Percentiles rank a stretch among this genome's conserved stretches.
phyloP scores from a whole-genome alignment of 495 filamentous ascomycete species.

The Filosporella fistucella region DNA sequence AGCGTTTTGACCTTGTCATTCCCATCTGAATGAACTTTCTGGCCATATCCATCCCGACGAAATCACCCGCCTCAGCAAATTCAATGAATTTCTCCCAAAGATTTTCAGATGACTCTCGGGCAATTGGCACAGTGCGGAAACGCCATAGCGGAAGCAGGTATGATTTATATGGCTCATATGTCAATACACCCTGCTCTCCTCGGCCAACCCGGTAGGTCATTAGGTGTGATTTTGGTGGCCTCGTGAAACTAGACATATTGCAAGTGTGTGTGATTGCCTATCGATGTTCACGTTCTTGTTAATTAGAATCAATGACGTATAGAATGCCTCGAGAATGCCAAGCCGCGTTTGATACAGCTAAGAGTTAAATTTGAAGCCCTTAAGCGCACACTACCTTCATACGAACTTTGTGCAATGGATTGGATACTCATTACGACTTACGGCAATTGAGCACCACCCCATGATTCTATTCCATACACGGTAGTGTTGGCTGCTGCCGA shows the following conservation, averaged over 20 bases:
- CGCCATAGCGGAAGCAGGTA: conserved; percentile 43
- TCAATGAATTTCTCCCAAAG: conserved; percentile 36
- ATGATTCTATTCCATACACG: too few relatives aligned
- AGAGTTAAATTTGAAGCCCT: too few relatives aligned
- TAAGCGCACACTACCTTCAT: too few relatives aligned
- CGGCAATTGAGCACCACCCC: too few relatives aligned
- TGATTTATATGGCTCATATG: conserved; percentile 50
- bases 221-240: conserved; percentile 10
- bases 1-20: conserved; percentile 45
- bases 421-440: too few relatives aligned
- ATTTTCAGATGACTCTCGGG: conserved; percentile 28
- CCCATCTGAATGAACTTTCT: conserved; percentile 53
- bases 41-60: conserved; percentile 50
- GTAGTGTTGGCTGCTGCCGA: too few relatives aligned
- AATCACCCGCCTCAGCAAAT: conserved; percentile 38
- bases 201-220: conserved; percentile 46
- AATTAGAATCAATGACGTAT: too few relatives aligned
- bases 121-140: conserved; percentile 40
- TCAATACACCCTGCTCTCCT: conserved; percentile 48
- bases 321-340: too few relatives aligned
- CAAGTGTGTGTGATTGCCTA: neutral
- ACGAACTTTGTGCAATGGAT: too few relatives aligned
- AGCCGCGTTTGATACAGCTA: too few relatives aligned
- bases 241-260: conserved; percentile 10
- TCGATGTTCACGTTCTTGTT: too few relatives aligned